Evolutionary conservation across 768 basidiomycete genomes (phyloP).

Genomic region (Boletales sp.): DNA sequence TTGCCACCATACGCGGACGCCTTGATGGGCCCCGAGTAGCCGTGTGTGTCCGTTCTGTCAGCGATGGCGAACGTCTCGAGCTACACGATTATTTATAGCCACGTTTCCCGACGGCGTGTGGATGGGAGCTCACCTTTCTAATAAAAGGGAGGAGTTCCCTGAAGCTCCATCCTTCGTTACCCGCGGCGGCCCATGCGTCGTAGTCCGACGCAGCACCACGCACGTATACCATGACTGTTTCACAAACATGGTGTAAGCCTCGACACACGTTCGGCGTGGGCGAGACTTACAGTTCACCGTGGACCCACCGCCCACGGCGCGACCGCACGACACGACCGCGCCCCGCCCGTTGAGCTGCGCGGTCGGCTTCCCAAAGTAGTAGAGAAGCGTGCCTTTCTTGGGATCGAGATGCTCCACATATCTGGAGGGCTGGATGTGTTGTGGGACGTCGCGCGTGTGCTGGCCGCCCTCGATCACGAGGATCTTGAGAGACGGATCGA

Average conservation of each 20-base stretch:
- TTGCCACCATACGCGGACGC: constrained; percentile 15
- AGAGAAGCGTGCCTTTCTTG: constrained; percentile 36
- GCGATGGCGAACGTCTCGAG: constrained; percentile 33
- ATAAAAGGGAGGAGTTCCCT: constrained; percentile 53
- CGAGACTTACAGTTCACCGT: constrained; percentile 50
- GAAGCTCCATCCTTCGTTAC: constrained; percentile 61
- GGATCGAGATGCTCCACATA: constrained; percentile 41
- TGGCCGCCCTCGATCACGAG: constrained; percentile 60
- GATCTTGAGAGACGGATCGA: constrained; percentile 53
- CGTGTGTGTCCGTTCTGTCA: constrained; percentile 27
- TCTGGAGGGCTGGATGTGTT: constrained; percentile 53
- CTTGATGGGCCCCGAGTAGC: constrained; percentile 31
- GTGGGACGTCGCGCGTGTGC: constrained; percentile 41
- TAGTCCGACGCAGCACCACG: constrained; percentile 61
- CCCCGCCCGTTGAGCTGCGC: constrained; percentile 38
- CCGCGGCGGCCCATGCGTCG: constrained; percentile 52
- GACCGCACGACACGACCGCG: constrained; percentile 41
- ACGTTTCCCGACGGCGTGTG: not conserved
- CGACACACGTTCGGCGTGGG: not conserved
- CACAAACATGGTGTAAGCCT: not conserved
- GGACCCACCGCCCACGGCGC: constrained; percentile 61
- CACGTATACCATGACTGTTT: constrained; percentile 46
- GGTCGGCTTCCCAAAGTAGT: constrained; percentile 38
- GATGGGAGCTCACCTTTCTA: constrained; percentile 32
- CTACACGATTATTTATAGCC: not conserved